These are phyloP conservation scores for Penicillium brasilianum DNA, from an alignment of 2,329 filamentous ascomycete species.

Conservation along the genomic window DNA sequence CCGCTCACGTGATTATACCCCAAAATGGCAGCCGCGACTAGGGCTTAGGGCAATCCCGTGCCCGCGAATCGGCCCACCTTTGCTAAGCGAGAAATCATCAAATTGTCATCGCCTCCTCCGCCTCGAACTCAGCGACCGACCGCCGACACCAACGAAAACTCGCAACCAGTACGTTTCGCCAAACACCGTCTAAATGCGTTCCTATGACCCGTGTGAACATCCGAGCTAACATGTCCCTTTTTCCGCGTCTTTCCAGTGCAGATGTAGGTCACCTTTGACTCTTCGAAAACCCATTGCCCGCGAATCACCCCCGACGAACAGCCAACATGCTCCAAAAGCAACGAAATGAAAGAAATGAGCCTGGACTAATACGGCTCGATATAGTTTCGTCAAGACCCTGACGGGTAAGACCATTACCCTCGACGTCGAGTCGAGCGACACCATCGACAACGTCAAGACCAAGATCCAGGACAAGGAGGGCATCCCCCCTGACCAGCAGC, in stretches of 20 bases:
- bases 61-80: constrained; percentile 37
- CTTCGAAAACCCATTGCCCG: constrained; percentile 34
- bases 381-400: constrained; percentile 99
- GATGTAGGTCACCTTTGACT: constrained; percentile 70
- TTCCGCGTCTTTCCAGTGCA: constrained; percentile 67
- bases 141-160: constrained; percentile 52
- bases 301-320: constrained; percentile 29
- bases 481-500: constrained; percentile 97
- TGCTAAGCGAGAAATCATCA: constrained; percentile 52
- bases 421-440: constrained; percentile 98
- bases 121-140: constrained; percentile 47
- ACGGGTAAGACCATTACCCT: constrained; percentile 99
- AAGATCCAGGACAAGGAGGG: constrained; percentile 99
- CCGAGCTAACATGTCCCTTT: constrained; percentile 55
- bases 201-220: constrained; percentile 22
- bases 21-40: constrained; percentile 33
- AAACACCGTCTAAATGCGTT: constrained; percentile 18
- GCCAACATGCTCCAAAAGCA: constrained; percentile 26
- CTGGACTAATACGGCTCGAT: constrained; percentile 35
- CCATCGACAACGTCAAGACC: constrained; percentile 99
- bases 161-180: constrained; percentile 53
- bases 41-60: constrained; percentile 46
- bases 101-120: constrained; percentile 45
- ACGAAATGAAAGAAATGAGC: constrained; percentile 24
- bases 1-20: constrained; percentile 20